Evolutionary conservation across 2,329 filamentous ascomycete species (phyloP), one percentile per base, ranked within the genome.

Genomic region (Fusarium mangiferae): DNA sequence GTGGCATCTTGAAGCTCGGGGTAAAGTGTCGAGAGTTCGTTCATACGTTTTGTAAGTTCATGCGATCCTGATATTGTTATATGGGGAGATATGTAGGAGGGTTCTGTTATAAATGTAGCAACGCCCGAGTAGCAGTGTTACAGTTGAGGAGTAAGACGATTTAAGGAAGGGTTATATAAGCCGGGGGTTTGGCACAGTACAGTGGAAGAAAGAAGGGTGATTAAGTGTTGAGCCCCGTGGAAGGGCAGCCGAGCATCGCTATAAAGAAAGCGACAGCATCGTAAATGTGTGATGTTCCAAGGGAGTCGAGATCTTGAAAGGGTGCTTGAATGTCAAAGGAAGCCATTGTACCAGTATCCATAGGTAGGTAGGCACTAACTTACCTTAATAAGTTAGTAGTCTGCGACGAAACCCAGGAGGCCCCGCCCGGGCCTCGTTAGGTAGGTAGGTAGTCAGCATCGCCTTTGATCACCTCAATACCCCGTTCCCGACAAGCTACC

Each of bases 1-100:
- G 82, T 56, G 83, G 79, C 85, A 86, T 73, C 24, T 68, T 73
- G 49, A 39, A 30, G 35, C 22, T 56, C 56, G n/a, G 18, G 28
- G 14, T 26, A 22, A 18, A 42, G 46, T 36, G 24, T 36, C 9
- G 13, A 20, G 28, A 38, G 18, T 48, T 66, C 18, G 24, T 44
- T 13, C 12, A 41, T 28, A 30, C 26, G 36, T 24, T 39, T 28
- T 11, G 39, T 33, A 33, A 18, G 22, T 12, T 26, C 56, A 54
- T 42, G 33, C 36, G 61, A 62, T 26, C 33, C 36, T 41, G 24
- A 38, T 20, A 15, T 22, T 33, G 49, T 28, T 45, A 24, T 54
- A 55, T 54, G 44, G 26, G 30, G 44, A 22, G 48, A 59, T 38
- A 12, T 30, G 30, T 24, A 35, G 48, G 12, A 36, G 49, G 30